These are phyloP conservation scores for Calonectria montana DNA, from an alignment of 2,329 filamentous ascomycete species.

Conservation along the genomic window DNA sequence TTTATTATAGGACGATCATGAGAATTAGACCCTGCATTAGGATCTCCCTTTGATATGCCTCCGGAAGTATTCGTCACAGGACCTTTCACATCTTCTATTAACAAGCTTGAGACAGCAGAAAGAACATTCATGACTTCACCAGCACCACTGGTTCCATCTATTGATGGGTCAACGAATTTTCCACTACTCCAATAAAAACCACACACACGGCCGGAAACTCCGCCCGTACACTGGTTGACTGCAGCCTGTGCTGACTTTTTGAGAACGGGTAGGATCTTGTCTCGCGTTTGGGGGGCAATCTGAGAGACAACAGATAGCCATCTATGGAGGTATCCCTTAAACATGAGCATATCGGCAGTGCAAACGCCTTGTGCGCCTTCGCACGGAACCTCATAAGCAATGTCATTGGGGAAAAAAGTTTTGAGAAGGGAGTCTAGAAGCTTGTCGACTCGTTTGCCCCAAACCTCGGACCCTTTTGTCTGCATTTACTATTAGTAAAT, in stretches of 20 bases:
- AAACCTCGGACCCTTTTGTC: slow-evolving; percentile 65
- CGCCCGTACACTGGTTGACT: slow-evolving; percentile 71
- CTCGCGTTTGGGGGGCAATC: slow-evolving; percentile 68
- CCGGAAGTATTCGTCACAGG: slow-evolving; percentile 61
- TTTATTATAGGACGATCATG: slow-evolving; percentile 44
- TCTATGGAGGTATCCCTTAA: slow-evolving; percentile 76
- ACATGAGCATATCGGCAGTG: slow-evolving; percentile 77
- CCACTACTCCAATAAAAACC: slow-evolving; percentile 71
- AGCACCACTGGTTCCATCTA: slow-evolving; percentile 67
- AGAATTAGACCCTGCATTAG: slow-evolving; percentile 51
- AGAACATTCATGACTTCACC: slow-evolving; percentile 70
- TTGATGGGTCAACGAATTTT: slow-evolving; percentile 56
- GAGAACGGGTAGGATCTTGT: slow-evolving; percentile 68
- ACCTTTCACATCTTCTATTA: slow-evolving; percentile 55
- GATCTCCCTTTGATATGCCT: slow-evolving; percentile 60
- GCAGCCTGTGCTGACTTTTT: slow-evolving; percentile 69
- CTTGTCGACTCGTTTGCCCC: slow-evolving; percentile 66
- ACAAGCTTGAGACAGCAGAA: slow-evolving; percentile 62
- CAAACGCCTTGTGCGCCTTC: slow-evolving; percentile 67
- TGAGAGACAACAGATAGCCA: slow-evolving; percentile 72
- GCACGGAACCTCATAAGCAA: slow-evolving; percentile 76
- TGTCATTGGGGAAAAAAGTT: slow-evolving; percentile 66
- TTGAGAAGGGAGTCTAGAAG: slow-evolving; percentile 62
- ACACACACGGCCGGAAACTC: slow-evolving; percentile 67
- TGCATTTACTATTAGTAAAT: slow-evolving; percentile 32